phyloP scores from a whole-genome alignment of 2,329 filamentous ascomycete genomes.

The Penicillium palitans region DNA sequence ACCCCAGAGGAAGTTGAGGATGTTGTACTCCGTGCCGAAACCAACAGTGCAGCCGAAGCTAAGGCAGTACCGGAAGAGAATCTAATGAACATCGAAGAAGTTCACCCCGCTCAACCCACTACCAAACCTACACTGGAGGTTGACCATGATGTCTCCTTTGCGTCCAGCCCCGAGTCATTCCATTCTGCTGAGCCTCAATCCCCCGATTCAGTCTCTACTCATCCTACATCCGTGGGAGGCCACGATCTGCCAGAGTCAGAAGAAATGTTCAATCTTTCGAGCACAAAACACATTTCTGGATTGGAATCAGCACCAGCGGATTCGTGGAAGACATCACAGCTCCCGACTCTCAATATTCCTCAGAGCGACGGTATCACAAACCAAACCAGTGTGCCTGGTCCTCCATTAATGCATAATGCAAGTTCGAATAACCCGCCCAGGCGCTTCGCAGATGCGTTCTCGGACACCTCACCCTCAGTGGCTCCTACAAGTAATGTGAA shows the following conservation, averaged over 20 bases:
- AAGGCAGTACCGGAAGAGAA: neutral
- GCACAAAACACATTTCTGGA: neutral
- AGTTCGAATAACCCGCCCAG: neutral
- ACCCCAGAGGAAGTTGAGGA: neutral
- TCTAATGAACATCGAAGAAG: neutral
- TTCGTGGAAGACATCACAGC: neutral
- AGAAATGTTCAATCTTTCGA: constrained; percentile 3
- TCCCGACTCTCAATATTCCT: neutral
- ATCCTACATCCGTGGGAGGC: constrained; percentile 24
- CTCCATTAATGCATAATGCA: neutral
- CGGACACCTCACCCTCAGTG: constrained; percentile 4
- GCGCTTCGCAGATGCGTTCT: neutral
- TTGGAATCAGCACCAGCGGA: neutral
- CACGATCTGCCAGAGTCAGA: constrained; percentile 4
- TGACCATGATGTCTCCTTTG: constrained; percentile 32
- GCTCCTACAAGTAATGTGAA: neutral
- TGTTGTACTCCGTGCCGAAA: neutral
- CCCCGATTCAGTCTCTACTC: constrained; percentile 23
- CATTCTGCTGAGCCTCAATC: constrained; percentile 38
- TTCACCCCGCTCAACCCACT: neutral
- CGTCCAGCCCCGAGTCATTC: constrained; percentile 47
- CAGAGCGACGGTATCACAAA: neutral
- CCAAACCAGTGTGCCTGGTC: no score
- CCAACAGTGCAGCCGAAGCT: neutral
- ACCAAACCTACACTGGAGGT: constrained; percentile 11